A percentile compares a stretch with the other conserved stretches of the same genome.
These are phyloP conservation scores for Nothophoma quercina DNA, from an alignment of 2,329 filamentous ascomycete species.

Conservation along the genomic window DNA sequence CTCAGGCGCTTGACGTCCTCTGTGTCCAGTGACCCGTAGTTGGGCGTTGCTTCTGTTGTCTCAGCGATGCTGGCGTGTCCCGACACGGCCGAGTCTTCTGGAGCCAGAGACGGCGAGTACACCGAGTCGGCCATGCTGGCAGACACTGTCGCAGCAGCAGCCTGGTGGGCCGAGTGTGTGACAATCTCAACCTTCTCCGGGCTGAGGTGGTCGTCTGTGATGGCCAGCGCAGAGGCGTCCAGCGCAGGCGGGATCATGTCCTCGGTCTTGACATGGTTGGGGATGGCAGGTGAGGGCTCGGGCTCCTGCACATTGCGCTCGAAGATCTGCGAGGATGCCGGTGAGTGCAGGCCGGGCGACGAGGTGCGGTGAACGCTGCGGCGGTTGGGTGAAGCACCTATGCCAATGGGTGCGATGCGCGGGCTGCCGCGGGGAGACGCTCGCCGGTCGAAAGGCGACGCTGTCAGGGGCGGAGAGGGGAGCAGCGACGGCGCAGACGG, in stretches of 20 bases:
- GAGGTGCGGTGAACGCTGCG: conserved; percentile 65
- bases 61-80: conserved; percentile 29
- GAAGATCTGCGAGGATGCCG: conserved; percentile 81
- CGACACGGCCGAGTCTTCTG: conserved; percentile 37
- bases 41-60: conserved; percentile 61
- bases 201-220: conserved; percentile 84
- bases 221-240: conserved; percentile 89
- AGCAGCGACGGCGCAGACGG: conserved; percentile 34
- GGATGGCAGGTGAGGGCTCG: conserved; percentile 79
- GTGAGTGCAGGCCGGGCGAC: conserved; percentile 80
- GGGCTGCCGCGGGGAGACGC: conserved; percentile 48
- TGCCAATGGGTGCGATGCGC: conserved; percentile 42
- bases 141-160: conserved; percentile 71
- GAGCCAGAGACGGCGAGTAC: conserved; percentile 43
- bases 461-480: conserved; percentile 42
- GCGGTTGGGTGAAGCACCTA: conserved; percentile 67
- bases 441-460: conserved; percentile 36
- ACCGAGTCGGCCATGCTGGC: conserved; percentile 45
- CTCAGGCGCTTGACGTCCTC: conserved; percentile 83
- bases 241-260: conserved; percentile 92
- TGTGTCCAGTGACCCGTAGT: conserved; percentile 78
- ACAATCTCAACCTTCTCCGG: conserved; percentile 93
- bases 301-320: conserved; percentile 90
- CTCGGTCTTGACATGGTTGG: conserved; percentile 91
- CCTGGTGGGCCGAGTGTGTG: conserved; percentile 83